These are phyloP conservation scores for Corylus heterophylla DNA, from an alignment of 306 rosid species.

Conservation along the genomic window DNA sequence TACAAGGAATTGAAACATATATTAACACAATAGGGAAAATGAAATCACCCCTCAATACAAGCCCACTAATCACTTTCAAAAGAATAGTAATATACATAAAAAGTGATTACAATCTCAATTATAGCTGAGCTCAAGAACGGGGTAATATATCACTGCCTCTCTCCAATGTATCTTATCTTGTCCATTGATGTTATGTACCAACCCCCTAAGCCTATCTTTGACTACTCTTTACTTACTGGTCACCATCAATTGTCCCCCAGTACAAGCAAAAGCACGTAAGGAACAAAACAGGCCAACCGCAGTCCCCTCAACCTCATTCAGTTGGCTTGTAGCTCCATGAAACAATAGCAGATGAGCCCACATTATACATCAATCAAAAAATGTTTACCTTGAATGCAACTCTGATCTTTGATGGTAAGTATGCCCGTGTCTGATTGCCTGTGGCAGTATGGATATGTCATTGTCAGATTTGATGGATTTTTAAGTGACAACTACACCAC, in stretches of 20 bases:
- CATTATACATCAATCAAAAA: background rate
- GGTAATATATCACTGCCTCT: background rate
- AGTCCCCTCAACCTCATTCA: conserved; percentile 7
- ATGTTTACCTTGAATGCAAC: conserved; percentile 6
- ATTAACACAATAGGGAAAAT: background rate
- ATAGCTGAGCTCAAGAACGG: background rate
- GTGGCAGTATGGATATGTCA: background rate
- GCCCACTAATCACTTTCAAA: background rate
- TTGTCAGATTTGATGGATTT: background rate
- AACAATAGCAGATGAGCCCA: background rate
- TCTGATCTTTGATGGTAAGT: background rate
- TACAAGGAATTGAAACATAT: background rate
- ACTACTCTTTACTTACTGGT: background rate
- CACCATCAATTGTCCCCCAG: conserved; percentile 9
- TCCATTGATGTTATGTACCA: background rate
- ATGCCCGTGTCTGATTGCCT: background rate
- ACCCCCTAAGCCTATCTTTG: background rate
- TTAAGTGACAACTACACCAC: background rate
- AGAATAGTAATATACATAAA: background rate
- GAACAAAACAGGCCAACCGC: conserved; percentile 12
- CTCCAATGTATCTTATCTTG: background rate
- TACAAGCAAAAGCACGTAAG: conserved; percentile 9
- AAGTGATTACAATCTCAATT: conserved; percentile 1
- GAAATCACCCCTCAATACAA: background rate
- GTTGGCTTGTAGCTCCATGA: background rate